A percentile compares a stretch with the other conserved stretches of the same genome.
These are phyloP conservation scores for Gastrolobium villosum DNA, from an alignment of 306 rosid genomes.

Conservation along the genomic window DNA sequence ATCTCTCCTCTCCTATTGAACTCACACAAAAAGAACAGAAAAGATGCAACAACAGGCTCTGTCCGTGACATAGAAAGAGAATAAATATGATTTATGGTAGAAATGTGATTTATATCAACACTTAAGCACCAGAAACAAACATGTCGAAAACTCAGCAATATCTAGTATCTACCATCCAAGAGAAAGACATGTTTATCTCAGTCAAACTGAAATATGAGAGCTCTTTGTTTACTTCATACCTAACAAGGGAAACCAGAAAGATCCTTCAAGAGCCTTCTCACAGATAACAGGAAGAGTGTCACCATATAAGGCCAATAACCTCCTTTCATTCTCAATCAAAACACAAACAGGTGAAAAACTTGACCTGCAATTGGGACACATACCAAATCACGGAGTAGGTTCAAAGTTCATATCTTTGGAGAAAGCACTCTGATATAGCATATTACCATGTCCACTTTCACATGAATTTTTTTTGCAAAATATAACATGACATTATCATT, in stretches of 20 bases:
- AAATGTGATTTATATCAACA: slow-evolving; percentile 3
- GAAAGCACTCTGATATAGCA: neutral
- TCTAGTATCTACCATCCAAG: neutral
- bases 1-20: neutral
- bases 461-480: neutral
- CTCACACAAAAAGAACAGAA: neutral
- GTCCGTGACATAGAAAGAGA: neutral
- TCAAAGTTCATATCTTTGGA: slow-evolving; percentile 13
- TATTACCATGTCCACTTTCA: slow-evolving; percentile 4
- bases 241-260: slow-evolving; percentile 7
- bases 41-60: neutral
- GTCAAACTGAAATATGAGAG: slow-evolving; percentile 8
- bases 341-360: slow-evolving; percentile 3
- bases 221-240: slow-evolving; percentile 13
- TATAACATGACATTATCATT: neutral
- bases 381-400: slow-evolving; percentile 1
- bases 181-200: neutral
- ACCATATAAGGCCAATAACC: neutral
- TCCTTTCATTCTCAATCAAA: slow-evolving; percentile 30
- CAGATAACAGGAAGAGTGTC: slow-evolving; percentile 7
- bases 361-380: neutral
- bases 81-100: slow-evolving; percentile 22
- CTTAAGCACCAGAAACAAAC: neutral
- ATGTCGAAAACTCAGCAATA: neutral
- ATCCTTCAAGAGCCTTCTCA: slow-evolving; percentile 28